phyloP scores from a whole-genome alignment of 129 eudicot genomes.

The Heracleum sosnowskyi region DNA sequence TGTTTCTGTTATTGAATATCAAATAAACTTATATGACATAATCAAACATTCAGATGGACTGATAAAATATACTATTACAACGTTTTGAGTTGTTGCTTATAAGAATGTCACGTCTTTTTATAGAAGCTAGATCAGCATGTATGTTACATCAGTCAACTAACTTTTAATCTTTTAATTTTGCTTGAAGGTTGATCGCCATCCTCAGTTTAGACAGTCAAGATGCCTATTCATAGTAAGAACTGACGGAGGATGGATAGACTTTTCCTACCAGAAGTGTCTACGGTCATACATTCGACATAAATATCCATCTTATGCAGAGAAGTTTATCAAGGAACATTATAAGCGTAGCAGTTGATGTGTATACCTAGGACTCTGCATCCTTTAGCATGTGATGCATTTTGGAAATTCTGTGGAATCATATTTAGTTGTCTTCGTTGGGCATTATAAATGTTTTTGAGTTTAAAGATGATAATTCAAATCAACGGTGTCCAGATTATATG shows the following conservation, averaged over 20 bases:
- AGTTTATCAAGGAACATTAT: slow-evolving; percentile 57
- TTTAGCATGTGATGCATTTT: slow-evolving; percentile 4
- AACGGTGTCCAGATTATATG: neutral
- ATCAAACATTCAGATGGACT: neutral
- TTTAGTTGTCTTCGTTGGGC: neutral
- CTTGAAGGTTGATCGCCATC: slow-evolving; percentile 87
- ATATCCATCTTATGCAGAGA: slow-evolving; percentile 72
- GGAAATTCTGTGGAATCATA: neutral
- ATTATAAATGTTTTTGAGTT: neutral
- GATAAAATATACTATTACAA: neutral
- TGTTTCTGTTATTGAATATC: neutral
- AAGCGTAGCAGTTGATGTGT: slow-evolving; percentile 55
- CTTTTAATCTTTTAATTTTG: neutral
- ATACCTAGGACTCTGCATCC: neutral
- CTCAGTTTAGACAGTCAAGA: slow-evolving; percentile 60
- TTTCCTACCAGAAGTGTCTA: slow-evolving; percentile 89
- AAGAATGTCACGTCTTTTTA: neutral
- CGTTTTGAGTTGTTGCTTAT: neutral
- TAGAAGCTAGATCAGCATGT: neutral
- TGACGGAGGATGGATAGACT: slow-evolving; percentile 93
- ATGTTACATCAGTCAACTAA: neutral
- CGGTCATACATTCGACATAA: slow-evolving; percentile 63
- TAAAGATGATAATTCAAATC: neutral
- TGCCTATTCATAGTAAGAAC: slow-evolving; percentile 83
- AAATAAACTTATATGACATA: neutral